Base-by-base conservation (phyloP, 2,329 filamentous ascomycete species). In the Dothistroma pini region DNA sequence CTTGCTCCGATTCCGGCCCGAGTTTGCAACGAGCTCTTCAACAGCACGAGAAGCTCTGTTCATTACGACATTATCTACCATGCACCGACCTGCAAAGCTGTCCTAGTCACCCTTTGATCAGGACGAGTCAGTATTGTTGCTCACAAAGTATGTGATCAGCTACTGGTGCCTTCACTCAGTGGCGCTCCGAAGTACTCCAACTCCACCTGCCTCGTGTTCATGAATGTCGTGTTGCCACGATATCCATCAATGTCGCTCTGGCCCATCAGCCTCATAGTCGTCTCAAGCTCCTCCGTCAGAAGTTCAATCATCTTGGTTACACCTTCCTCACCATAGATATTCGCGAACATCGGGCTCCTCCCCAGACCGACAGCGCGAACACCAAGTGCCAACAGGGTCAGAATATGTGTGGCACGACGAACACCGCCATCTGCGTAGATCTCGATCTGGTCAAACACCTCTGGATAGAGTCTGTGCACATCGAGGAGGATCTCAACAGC, bases 401-500 rank as follows among this genome's bases (percentile, higher is more conserved):
- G 57, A 6, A 76, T 66, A 56, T 78, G 75, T 16, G 65, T 64
- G 12, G 60, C 76, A 25, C 75, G 74, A 47, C 69, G 70, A 11
- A 75, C 76, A 57, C 77, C 76, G 4, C 76, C 75, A 52, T 78
- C 76, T 6, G 74, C 75, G 54, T 72, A 76, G 8, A 79, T 74
- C 54, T 78, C 76, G 16, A 76, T 66, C 57, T 76, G 63, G 53
- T 71, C 65, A 64, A 78, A 77, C n/a, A 78, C 70, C 16, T 75
- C 71, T 0, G 76, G 76, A 14, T 69, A 74, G 11, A 73, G 59
- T 16, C 84, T 86, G 74, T 90, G 88, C 57, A 91, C 87, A 63
- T 91, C 89, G 8, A 90, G 84, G 4, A 89, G 89, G 54, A 93
- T 85, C 69, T 95, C 90, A 12, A 89, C 86, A 1, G 88, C 85